Evolutionary conservation across 1,284 basidiomycete genomes (phyloP), one percentile per base, ranked within the genome.

Genomic region (Xerocomus cyaneibrunnescens): DNA sequence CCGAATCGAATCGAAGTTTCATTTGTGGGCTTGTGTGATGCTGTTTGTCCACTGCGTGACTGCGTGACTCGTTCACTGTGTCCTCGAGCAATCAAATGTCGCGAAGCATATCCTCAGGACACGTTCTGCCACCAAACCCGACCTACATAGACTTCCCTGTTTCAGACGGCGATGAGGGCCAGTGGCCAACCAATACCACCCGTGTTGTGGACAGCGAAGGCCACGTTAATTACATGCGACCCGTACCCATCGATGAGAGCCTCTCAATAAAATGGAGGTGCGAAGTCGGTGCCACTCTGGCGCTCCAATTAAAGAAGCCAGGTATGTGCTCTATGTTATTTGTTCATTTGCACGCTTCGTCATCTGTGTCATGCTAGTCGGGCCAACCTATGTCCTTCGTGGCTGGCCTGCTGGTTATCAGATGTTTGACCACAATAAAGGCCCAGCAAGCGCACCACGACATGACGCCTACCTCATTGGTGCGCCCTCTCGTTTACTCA

Each of bases 381-480:
- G 76, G 2, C 75, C 73, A 16, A 71, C 60, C 14, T 89, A 89
- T 62, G 78, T 86, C 22, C 70, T 92, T 32, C 78, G 76, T 54
- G 61, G 67, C 36, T 91, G 84, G 74, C 89, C 89, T 0, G 65
- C 71, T 14, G 78, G 80, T 16, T 92, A 92, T 68, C 71, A 74
- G n/a, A 74, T 92, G 66, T 90, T 72, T 59, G 83, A 87, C 61
- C 89, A 92, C 57, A 75, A 87, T 55, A 89, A 89, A 63, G 85
- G 88, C 0, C 70, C 72, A 13, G 69, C 60, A 32, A 59, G 53
- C 12, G 68, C 67, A 32, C 78, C 84, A n/a, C 73, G 90, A 52
- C 85, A 87, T 54, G 89, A 92, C 65, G 68, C 84, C 10, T 92
- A 92, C 72, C 76, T 92, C 21, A 81, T 78, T 52, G 89, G 89